Base-by-base conservation (phyloP, 2,329 filamentous ascomycete genomes). In the Trichoderma oligosporum region DNA sequence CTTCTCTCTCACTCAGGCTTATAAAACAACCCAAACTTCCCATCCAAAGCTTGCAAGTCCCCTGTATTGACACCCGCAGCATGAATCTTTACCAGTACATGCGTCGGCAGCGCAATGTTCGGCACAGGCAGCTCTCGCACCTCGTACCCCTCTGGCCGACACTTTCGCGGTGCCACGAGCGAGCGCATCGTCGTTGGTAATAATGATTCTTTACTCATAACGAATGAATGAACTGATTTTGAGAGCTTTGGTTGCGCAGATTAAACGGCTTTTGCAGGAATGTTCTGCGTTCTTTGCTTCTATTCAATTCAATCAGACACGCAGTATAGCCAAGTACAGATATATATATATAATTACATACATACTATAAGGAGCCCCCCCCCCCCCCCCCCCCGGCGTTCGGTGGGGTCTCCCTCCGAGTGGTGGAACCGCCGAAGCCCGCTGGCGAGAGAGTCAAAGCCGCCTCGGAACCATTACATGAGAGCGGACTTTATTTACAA, bases 91-190 rank as follows among this genome's bases (percentile, higher is more conserved):
- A 79, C 59, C 2, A 82, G 64, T 1, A 82, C 66, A 4, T 81
- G 70, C 25, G 75, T 67, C 1, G 76, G 71, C 6, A 68, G 62
- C 2, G 67, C 68, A 47, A 82, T 76, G n/a, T 61, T 62, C 0
- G 79, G 78, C 2, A 74, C 67, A 0, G 78, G 74, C n/a, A 77
- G 56, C 4, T 77, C 73, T 4, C 64, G 58, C 14, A 80, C 60
- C 22, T 75, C 69, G 58, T 74, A 78, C 7, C 59, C 66, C 0
- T 64, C 64, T 0, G 78, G 77, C 4, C 60, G 61, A 60, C 73
- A 72, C 56, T 72, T 71, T 41, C 68, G 73, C 0, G 68, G 72
- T 25, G 74, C 73, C 12, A 74, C 71, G 35, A 80, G 70, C 5
- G 75, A 71, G 59, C 75, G 74, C 74, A 77, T 78, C 1, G 69